Evolutionary conservation across 192 early-diverging fungal genomes (phyloP), one percentile per base, ranked within the genome.

Genomic region (Phycomyces blakesleeanus): DNA sequence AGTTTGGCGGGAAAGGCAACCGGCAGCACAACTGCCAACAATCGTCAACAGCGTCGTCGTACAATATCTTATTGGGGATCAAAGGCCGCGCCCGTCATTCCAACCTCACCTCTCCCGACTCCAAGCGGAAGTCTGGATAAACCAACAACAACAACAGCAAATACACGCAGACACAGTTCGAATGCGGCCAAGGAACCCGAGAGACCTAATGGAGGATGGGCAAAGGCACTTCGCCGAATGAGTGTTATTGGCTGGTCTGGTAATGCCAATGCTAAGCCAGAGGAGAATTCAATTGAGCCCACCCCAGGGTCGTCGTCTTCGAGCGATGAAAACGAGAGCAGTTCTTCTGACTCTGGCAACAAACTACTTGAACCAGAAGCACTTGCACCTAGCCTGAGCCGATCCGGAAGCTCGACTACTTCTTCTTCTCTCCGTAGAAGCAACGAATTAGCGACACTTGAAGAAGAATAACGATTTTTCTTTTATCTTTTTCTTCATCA

Each of bases 41-140:
- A 25, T 38, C 59, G 61, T 18, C 59, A 55, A 55, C 66, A 68
- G 22, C 60, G 71, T 56, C 61, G 71, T 47, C 71, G 71, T 37
- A 73, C 71, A 11, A 73, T 73, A 41, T 73, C 71, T 25, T 73
- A 73, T 37, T 73, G 71, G 71, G 71, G 71, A 14, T 51, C 64
- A n/a, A 66, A 69, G n/a, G 55, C 37, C 8, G 22, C 39, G 1
- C 16, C 15, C 37, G 22, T 40, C 18, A 20, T 40, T 10, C 55
- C 55, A 14, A 47, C 12, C 18, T 14, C 12, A 51, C 57, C 64
- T 25, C 42, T 42, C 22, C 66, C 66, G 9, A 25, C 47, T 34
- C 29, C 29, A 34, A 34, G 29, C 29, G 29, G 29, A 34, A 34
- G 29, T 34, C 29, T 34, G 29, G 29, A 34, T 34, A 34, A 34